These are phyloP conservation scores for Strobilomyces dryophilus DNA, from an alignment of 768 basidiomycete genomes.

Conservation along the genomic window DNA sequence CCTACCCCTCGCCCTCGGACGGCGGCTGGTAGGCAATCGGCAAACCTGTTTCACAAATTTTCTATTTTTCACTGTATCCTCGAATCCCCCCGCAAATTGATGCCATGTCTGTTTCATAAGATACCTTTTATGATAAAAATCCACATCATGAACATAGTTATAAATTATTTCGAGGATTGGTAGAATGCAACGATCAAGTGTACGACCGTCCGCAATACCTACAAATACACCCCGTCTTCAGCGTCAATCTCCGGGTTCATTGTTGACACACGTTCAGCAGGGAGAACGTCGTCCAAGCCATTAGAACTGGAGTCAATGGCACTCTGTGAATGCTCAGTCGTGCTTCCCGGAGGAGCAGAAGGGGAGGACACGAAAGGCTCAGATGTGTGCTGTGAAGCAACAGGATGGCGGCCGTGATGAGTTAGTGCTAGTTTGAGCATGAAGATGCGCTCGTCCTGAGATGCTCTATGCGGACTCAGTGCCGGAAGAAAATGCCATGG, in stretches of 20 bases:
- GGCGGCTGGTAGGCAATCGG: background rate
- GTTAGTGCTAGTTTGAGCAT: constrained; percentile 64
- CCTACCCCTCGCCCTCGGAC: background rate
- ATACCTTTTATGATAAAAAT: background rate
- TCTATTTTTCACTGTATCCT: background rate
- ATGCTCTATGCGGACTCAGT: constrained; percentile 46
- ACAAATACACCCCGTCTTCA: constrained; percentile 27
- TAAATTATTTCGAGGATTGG: too few species aligned
- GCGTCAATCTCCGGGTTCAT: background rate
- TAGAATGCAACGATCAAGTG: background rate
- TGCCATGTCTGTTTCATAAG: background rate
- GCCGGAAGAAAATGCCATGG: background rate
- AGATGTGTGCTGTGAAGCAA: constrained; percentile 15
- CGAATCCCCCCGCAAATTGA: background rate
- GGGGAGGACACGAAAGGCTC: background rate
- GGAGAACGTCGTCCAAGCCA: constrained; percentile 9
- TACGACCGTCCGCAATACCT: constrained; percentile 3
- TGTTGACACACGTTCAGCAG: background rate
- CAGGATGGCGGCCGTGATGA: constrained; percentile 55
- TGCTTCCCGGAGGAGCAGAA: background rate
- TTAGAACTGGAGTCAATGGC: constrained; percentile 9
- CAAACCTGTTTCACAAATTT: background rate
- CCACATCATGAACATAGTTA: background rate
- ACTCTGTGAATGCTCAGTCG: constrained; percentile 2
- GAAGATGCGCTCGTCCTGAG: constrained; percentile 71